Evolutionary conservation across 345 rosid genomes (phyloP).

Genomic region (Cardamine chenopodiifolia): DNA sequence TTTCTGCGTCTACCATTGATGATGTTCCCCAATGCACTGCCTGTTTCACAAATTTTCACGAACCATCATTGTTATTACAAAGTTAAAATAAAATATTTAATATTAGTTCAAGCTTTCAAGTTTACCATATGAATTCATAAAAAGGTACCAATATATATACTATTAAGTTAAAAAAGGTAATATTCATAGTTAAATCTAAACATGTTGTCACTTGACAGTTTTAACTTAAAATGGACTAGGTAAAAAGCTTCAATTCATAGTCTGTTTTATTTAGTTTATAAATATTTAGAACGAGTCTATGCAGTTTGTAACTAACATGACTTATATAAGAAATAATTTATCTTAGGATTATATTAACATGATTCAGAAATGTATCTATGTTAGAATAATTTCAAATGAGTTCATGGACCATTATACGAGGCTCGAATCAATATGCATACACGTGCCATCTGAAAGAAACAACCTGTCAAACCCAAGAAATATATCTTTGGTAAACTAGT

Average conservation of each 20-base stretch:
- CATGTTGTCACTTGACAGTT: not conserved
- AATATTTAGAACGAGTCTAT: not conserved
- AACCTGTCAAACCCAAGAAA: conserved; percentile 21
- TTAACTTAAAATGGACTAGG: not conserved
- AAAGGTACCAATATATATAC: no score
- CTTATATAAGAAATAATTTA: not conserved
- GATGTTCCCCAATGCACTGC: conserved; percentile 66
- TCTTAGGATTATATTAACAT: not conserved
- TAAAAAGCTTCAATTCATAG: not conserved
- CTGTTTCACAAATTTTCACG: conserved; percentile 42
- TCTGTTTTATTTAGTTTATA: not conserved
- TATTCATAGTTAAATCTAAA: not conserved
- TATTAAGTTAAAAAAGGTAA: no score
- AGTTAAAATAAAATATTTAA: not conserved
- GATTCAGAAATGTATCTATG: not conserved
- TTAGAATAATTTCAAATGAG: conserved; percentile 24
- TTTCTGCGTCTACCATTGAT: conserved; percentile 72
- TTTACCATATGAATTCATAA: no score
- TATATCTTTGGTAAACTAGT: not conserved
- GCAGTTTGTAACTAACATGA: not conserved
- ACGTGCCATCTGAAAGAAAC: conserved; percentile 33
- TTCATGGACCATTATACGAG: conserved; percentile 24
- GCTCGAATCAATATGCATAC: conserved; percentile 28
- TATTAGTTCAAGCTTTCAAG: not conserved
- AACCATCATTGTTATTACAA: not conserved